These are phyloP conservation scores for Saccharomycopsis schoenii DNA, from an alignment of 805 yeast genomes.

Conservation along the genomic window DNA sequence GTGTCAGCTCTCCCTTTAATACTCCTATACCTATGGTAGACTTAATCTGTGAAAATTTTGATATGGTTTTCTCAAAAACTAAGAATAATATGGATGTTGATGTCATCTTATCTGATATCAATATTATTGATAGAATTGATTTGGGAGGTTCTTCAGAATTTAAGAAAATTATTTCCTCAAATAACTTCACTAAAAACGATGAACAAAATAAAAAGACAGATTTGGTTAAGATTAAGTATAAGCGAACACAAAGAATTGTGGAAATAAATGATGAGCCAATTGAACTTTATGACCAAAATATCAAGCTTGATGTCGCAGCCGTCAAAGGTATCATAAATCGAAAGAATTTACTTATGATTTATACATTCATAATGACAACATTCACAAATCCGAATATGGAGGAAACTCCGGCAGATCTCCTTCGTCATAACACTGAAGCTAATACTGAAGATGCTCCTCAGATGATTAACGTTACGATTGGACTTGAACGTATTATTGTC, in stretches of 20 bases:
- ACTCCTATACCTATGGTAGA: slow-evolving; percentile 63
- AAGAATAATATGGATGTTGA: slow-evolving; percentile 54
- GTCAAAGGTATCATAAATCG: slow-evolving; percentile 67
- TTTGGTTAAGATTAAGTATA: slow-evolving; percentile 50
- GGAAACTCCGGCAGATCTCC: slow-evolving; percentile 57
- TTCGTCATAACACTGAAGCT: slow-evolving; percentile 56
- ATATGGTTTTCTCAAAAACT: slow-evolving; percentile 50
- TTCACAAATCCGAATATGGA: slow-evolving; percentile 76
- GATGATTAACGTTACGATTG: slow-evolving; percentile 58
- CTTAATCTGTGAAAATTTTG: slow-evolving; percentile 56
- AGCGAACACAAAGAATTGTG: slow-evolving; percentile 50
- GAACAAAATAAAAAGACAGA: slow-evolving; percentile 30
- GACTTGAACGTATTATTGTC: slow-evolving; percentile 61
- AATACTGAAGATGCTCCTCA: slow-evolving; percentile 56
- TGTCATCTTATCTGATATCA: slow-evolving; percentile 52
- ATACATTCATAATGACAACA: slow-evolving; percentile 77
- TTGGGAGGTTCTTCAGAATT: slow-evolving; percentile 51
- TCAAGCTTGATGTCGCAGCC: slow-evolving; percentile 66
- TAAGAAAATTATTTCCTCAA: slow-evolving; percentile 60
- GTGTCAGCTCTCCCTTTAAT: slow-evolving; percentile 50
- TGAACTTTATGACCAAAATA: slow-evolving; percentile 69
- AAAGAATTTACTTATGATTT: slow-evolving; percentile 62
- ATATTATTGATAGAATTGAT: slow-evolving; percentile 68
- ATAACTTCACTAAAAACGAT: slow-evolving; percentile 33
- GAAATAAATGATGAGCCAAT: slow-evolving; percentile 39